Conservation (phyloP, 208 protist species). For the Leishmania turanica region DNA sequence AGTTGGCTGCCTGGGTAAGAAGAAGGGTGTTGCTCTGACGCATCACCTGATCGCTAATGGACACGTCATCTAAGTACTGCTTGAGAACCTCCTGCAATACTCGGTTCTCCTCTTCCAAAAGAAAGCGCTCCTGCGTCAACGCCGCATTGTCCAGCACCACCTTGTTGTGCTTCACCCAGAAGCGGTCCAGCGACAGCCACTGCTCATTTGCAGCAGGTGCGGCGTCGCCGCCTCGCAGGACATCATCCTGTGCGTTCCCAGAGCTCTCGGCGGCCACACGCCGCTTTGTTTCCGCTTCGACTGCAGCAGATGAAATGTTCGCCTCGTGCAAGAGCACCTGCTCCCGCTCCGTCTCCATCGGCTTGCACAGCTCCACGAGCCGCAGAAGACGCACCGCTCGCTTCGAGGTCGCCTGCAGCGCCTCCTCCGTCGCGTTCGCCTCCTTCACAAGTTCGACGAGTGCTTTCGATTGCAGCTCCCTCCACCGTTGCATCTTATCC, state of each 20-base stretch:
- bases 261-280: conserved; percentile 46
- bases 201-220: conserved; percentile 49
- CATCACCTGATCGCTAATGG: conserved; percentile 94
- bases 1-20: conserved; percentile 31
- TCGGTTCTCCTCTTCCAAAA: conserved; percentile 91
- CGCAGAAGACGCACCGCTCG: conserved; percentile 91
- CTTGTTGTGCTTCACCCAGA: conserved; percentile 96
- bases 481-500: conserved; percentile 93
- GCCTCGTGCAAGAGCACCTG: conserved; percentile 91
- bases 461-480: conserved; percentile 78
- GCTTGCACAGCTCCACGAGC: conserved; percentile 93
- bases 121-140: conserved; percentile 88
- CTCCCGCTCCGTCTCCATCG: conserved; percentile 96
- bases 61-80: conserved; percentile 96
- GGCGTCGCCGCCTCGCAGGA: conserved; percentile 9
- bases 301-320: conserved; percentile 63
- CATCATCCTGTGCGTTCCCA: conserved; percentile 32
- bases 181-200: conserved; percentile 93
- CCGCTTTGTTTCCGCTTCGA: conserved; percentile 75
- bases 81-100: conserved; percentile 91
- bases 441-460: conserved; percentile 93
- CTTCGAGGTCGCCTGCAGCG: conserved; percentile 65
- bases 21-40: conserved; percentile 60
- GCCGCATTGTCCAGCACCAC: conserved; percentile 95
- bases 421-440: conserved; percentile 77